Conservation (phyloP, 441 rosid genomes). For the Hura crepitans region DNA sequence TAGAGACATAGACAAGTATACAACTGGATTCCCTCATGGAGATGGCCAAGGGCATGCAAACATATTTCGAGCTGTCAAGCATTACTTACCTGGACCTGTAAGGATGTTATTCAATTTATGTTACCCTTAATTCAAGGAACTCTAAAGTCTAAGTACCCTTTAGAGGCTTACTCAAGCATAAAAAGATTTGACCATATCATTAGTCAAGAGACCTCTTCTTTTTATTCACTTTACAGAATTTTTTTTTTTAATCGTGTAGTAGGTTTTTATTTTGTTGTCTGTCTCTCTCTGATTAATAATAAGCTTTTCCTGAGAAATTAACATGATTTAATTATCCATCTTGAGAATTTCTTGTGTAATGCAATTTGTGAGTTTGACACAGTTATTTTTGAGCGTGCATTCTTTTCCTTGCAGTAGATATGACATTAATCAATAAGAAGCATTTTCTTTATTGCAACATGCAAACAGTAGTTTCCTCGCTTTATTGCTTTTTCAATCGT, state of each 20-base stretch:
- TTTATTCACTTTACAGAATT: slow-evolving; percentile 1
- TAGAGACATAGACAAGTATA: slow-evolving; percentile 73
- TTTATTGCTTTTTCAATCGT: slow-evolving; percentile 12
- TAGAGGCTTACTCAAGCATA: slow-evolving; percentile 7
- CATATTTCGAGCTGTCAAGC: slow-evolving; percentile 84
- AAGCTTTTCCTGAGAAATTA: neutral
- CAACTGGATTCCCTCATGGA: slow-evolving; percentile 80
- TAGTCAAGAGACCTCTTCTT: slow-evolving; percentile 12
- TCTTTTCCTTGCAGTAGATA: slow-evolving; percentile 3
- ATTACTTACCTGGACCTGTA: slow-evolving; percentile 95
- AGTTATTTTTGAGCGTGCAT: neutral
- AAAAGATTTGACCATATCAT: slow-evolving; percentile 11
- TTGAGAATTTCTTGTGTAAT: slow-evolving; percentile 9
- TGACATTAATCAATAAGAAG: neutral
- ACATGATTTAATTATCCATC: no score
- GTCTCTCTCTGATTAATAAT: slow-evolving; percentile 5
- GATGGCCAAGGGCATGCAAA: slow-evolving; percentile 83
- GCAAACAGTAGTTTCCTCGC: slow-evolving; percentile 11
- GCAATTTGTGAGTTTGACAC: neutral
- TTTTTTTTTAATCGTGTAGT: neutral
- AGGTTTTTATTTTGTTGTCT: neutral
- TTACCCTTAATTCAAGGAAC: slow-evolving; percentile 16
- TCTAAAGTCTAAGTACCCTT: neutral
- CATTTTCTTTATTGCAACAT: slow-evolving; percentile 2
- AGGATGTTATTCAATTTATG: slow-evolving; percentile 32